Conservation (phyloP, 345 rosid genomes). For the Brassica rapa region DNA sequence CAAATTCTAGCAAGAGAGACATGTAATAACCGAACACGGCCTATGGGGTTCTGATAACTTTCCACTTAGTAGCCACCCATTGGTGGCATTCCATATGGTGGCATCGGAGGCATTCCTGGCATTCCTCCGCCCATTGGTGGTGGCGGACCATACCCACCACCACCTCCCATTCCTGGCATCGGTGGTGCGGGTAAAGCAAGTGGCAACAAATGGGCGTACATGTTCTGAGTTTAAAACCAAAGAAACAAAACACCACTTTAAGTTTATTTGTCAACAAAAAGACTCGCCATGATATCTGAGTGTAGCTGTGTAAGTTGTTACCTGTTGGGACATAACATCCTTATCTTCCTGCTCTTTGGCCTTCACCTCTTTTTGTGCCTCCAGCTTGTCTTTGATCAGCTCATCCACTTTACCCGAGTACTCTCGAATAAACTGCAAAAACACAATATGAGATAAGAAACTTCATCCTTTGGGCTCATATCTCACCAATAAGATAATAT, state of each 20-base stretch:
- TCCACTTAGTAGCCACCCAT: constrained; percentile 56
- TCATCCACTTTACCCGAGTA: constrained; percentile 81
- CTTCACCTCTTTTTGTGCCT: constrained; percentile 65
- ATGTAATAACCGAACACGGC: constrained; percentile 5
- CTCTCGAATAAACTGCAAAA: constrained; percentile 71
- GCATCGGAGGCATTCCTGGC: constrained; percentile 58
- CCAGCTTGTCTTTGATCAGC: constrained; percentile 73
- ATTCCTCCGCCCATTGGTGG: constrained; percentile 55
- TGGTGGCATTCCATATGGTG: constrained; percentile 72
- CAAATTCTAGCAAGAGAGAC: background rate
- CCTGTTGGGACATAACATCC: constrained; percentile 84
- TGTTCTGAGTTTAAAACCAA: constrained; percentile 53
- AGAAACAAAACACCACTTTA: background rate
- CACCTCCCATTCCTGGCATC: constrained; percentile 80
- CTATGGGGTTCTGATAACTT: background rate
- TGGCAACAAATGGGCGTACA: constrained; percentile 90
- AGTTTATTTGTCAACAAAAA: background rate
- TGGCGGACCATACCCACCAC: constrained; percentile 38
- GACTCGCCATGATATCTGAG: background rate
- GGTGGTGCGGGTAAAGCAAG: constrained; percentile 95
- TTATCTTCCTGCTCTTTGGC: constrained; percentile 78
- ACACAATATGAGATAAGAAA: background rate
- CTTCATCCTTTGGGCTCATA: background rate
- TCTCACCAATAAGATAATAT: background rate
- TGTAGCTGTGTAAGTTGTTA: constrained; percentile 34